phyloP scores from a whole-genome alignment of 352 stramenopile species.

The Phytophthora megakarya region DNA sequence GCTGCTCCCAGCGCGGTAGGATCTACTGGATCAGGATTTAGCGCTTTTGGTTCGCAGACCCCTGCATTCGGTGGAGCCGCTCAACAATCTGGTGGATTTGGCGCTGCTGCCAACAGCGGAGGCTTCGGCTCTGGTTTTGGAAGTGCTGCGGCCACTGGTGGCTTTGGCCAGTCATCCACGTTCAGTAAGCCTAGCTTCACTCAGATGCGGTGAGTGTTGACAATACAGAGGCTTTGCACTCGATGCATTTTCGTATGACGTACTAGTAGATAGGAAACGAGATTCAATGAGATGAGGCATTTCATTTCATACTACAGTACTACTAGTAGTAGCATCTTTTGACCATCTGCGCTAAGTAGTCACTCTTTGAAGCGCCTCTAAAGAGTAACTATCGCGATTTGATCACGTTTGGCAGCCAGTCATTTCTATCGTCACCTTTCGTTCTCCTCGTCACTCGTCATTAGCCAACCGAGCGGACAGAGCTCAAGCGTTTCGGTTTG shows the following conservation, averaged over 20 bases:
- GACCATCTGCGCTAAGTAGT: not conserved
- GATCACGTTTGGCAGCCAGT: constrained; percentile 22
- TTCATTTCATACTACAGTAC: too few species aligned
- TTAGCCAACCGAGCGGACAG: constrained; percentile 11
- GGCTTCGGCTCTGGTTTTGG: constrained; percentile 48
- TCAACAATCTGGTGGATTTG: constrained; percentile 41
- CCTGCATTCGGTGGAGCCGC: constrained; percentile 37
- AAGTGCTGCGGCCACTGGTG: constrained; percentile 21
- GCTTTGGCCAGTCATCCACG: constrained; percentile 43
- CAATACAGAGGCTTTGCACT: not conserved
- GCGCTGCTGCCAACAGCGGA: constrained; percentile 21
- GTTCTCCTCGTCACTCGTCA: not conserved
- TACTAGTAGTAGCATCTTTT: too few species aligned
- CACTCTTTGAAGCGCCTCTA: too few species aligned
- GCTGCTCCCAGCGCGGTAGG: constrained; percentile 15
- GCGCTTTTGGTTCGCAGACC: constrained; percentile 44
- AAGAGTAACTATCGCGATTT: too few species aligned
- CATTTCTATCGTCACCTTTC: constrained; percentile 2
- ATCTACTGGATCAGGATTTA: constrained; percentile 46
- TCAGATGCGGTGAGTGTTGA: constrained; percentile 46
- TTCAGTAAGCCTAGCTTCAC: constrained; percentile 62
- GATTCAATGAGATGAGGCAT: constrained; percentile 16
- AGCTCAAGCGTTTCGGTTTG: not conserved
- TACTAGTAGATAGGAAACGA: constrained; percentile 21
- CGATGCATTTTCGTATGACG: constrained; percentile 2